phyloP scores from a whole-genome alignment of 2,329 filamentous ascomycete genomes.

The Eutypa lata region DNA sequence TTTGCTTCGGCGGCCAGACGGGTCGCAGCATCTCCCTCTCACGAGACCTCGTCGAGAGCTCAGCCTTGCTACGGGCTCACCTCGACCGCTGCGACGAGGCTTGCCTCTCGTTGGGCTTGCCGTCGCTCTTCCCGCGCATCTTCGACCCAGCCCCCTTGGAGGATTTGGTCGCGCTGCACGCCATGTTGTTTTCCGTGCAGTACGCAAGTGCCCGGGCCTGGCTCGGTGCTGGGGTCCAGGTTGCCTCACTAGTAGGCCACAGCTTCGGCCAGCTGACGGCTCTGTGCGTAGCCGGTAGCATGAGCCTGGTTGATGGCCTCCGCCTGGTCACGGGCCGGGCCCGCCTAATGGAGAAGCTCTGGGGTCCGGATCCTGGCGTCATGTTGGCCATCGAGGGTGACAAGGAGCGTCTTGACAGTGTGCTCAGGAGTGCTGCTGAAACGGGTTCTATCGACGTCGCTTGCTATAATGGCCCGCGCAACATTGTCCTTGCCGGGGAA shows the following conservation, averaged over 20 bases:
- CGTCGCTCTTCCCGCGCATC: conserved; percentile 24
- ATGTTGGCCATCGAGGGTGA: too few species aligned
- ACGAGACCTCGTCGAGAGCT: rapidly evolving
- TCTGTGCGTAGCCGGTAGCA: conserved; percentile 29
- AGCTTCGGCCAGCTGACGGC: conserved; percentile 40
- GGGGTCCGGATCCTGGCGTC: too few species aligned
- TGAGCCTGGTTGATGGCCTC: conserved; percentile 30
- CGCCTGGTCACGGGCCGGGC: conserved; percentile 27
- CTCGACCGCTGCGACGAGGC: conserved; percentile 15
- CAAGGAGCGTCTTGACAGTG: too few species aligned
- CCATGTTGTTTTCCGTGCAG: conserved; percentile 35
- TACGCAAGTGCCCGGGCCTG: conserved; percentile 32
- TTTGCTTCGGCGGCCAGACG: conserved; percentile 31
- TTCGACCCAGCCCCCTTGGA: conserved; percentile 20
- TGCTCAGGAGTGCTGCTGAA: too few species aligned
- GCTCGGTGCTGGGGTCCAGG: conserved; percentile 31
- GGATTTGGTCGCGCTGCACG: conserved; percentile 31
- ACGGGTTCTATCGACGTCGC: too few species aligned
- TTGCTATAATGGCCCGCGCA: too few species aligned
- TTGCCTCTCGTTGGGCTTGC: conserved; percentile 8
- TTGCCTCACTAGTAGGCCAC: conserved; percentile 32
- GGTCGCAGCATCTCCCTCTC: too few species aligned
- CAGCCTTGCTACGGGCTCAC: conserved; percentile 17
- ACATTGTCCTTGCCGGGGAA: too few species aligned
- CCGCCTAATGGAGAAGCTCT: conserved; percentile 4